A percentile compares a stretch with the other conserved stretches of the same genome.
Conservation (phyloP, 495 filamentous ascomycete species). For the Pseudevernia furfuracea region DNA sequence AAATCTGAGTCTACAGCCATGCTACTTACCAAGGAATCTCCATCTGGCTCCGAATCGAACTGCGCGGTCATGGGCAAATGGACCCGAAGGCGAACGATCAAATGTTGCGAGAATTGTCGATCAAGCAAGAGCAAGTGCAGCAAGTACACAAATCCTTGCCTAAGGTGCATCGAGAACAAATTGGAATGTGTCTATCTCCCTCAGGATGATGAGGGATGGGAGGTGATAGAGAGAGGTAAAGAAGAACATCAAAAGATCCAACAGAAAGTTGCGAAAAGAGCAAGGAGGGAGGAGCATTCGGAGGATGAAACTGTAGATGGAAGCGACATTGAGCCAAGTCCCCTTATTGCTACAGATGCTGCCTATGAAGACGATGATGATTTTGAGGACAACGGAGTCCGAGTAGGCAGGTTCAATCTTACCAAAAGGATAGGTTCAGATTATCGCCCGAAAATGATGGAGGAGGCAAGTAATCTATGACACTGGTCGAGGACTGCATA, state of each 20-base stretch:
- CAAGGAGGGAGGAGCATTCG: background rate
- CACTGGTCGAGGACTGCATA: background rate
- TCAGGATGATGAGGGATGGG: background rate
- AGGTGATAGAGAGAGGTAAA: background rate
- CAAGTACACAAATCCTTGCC: background rate
- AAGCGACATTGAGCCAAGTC: slow-evolving; percentile 26
- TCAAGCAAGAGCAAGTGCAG: slow-evolving; percentile 10
- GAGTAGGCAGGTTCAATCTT: slow-evolving; percentile 61
- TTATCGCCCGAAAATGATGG: slow-evolving; percentile 50
- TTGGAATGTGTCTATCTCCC: background rate
- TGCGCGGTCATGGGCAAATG: background rate
- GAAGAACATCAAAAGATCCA: background rate
- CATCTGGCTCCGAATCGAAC: background rate
- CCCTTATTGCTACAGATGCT: slow-evolving; percentile 51
- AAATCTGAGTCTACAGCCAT: background rate
- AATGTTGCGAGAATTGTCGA: slow-evolving; percentile 39
- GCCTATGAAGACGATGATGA: slow-evolving; percentile 62
- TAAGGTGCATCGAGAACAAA: background rate
- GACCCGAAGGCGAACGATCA: background rate
- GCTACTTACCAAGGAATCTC: background rate
- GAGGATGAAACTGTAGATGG: slow-evolving; percentile 17
- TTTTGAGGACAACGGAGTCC: slow-evolving; percentile 60
- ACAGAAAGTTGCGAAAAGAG: background rate
- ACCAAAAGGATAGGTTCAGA: slow-evolving; percentile 60
- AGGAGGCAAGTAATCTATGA: slow-evolving; percentile 47